Base-by-base conservation (phyloP, 805 yeast genomes). In the Saccharomycopsis sp. region DNA sequence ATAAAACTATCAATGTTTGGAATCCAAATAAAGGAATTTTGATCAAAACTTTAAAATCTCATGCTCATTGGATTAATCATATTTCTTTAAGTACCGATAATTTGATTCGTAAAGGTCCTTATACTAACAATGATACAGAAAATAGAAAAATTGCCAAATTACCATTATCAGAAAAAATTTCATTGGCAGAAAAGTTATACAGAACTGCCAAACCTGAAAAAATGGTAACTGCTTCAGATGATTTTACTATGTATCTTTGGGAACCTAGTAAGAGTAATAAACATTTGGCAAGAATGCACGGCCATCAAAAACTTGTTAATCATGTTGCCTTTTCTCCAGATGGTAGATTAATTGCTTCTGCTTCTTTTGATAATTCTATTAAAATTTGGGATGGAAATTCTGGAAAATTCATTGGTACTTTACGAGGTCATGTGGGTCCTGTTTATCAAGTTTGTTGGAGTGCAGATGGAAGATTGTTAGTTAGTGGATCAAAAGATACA, bases 381-480 rank as follows among this genome's bases (percentile, higher is more conserved):
- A 92, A 92, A 61, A 63, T 92, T 41, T 92, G 98, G 98, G 96
- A 89, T 56, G 97, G 96, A 12, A 63, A 83, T 49, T 81, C 82
- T 44, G 98, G 98, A 29, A 82, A 81, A 45, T 92, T 88, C 49
- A 61, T 92, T 21, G 75, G 94, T 4, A 86, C 97, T 0, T 76
- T 92, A 53, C 68, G 98, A 49, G 98, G 98, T 1, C 98, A 92
- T 58, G 98, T 92, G 44, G 96, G 96, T 0, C 86, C 97, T 2
- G 98, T 92, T 0, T 92, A 92, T 59, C 96, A 89, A 61, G 86
- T 95, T 3, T 85, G 97, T 0, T 92, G 98, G 98, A 86, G 96
- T 3, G 79, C 95, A 1, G 98, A 92, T 55, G 83, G 89, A 59
- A 68, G 98, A 51, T 64, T 89, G 28, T 64, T 92, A 42, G 98